These are phyloP conservation scores for Tremella yokohamensis DNA, from an alignment of 768 basidiomycete genomes.

Conservation along the genomic window DNA sequence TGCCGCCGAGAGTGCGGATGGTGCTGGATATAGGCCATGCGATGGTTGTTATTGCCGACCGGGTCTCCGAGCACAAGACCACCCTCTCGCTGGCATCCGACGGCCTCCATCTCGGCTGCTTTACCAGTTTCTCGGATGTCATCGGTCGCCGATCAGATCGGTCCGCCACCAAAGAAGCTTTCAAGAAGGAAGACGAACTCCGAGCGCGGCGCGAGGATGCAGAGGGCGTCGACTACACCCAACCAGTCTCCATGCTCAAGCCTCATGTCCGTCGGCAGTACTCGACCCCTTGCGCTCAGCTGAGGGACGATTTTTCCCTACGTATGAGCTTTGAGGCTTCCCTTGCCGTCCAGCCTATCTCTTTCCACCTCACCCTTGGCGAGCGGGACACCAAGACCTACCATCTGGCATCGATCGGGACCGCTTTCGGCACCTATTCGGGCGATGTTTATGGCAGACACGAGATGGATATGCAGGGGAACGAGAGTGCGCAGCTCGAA, in stretches of 20 bases:
- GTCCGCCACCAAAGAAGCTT: constrained; percentile 19
- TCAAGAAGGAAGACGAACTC: constrained; percentile 33
- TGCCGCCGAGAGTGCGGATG: constrained; percentile 38
- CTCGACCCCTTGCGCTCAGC: constrained; percentile 8
- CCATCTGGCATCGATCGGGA: constrained; percentile 31
- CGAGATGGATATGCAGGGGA: constrained; percentile 5
- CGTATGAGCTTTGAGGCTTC: constrained; percentile 21
- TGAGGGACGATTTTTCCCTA: constrained; percentile 33
- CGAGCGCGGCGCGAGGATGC: constrained; percentile 13
- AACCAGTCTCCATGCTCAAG: constrained; percentile 29
- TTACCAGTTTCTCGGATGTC: constrained; percentile 30
- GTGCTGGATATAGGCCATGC: constrained; percentile 35
- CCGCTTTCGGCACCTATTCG: constrained; percentile 18
- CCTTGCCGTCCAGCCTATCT: constrained; percentile 30
- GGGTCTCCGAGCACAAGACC: constrained; percentile 23
- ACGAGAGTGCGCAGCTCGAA: constrained; percentile 23
- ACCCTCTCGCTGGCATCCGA: constrained; percentile 32
- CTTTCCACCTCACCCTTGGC: constrained; percentile 26
- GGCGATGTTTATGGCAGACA: constrained; percentile 34
- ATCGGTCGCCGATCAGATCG: constrained; percentile 28
- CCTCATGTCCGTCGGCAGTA: constrained; percentile 20
- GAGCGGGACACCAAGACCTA: constrained; percentile 13
- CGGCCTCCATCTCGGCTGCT: constrained; percentile 34
- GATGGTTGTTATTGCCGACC: constrained; percentile 30
- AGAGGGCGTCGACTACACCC: constrained; percentile 19